Conservation (phyloP, 331 rosid genomes). For the Malus hybrid region DNA sequence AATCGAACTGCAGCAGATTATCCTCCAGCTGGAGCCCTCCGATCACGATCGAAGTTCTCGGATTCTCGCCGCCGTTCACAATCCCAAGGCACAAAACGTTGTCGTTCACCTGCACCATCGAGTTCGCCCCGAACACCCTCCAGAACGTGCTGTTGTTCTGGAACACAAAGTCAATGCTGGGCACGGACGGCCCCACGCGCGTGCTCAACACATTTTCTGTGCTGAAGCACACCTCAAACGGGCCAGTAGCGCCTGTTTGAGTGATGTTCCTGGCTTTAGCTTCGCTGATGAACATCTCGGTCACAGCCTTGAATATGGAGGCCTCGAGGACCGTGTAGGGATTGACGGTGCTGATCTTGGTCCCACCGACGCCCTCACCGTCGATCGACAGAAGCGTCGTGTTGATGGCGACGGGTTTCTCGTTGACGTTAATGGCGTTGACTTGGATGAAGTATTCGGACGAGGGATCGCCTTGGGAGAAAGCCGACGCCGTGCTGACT, state of each 20-base stretch:
- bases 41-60: slow-evolving; percentile 43
- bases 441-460: slow-evolving; percentile 77
- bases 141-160: slow-evolving; percentile 29
- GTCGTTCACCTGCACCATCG: slow-evolving; percentile 38
- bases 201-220: slow-evolving; percentile 18
- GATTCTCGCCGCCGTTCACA: slow-evolving; percentile 39
- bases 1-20: slow-evolving; percentile 59
- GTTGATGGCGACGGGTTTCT: slow-evolving; percentile 29
- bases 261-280: slow-evolving; percentile 23
- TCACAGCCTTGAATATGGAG: slow-evolving; percentile 46
- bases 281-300: slow-evolving; percentile 17
- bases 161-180: slow-evolving; percentile 39
- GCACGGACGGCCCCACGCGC: slow-evolving; percentile 44
- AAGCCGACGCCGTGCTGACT: slow-evolving; percentile 57
- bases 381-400: slow-evolving; percentile 39
- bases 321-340: slow-evolving; percentile 64
- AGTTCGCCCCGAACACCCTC: slow-evolving; percentile 52
- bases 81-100: slow-evolving; percentile 46
- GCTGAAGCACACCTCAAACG: slow-evolving; percentile 48
- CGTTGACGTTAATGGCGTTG: slow-evolving; percentile 32
- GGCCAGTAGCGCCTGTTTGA: slow-evolving; percentile 21
- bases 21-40: slow-evolving; percentile 67
- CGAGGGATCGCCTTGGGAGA: slow-evolving; percentile 42
- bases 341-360: slow-evolving; percentile 63
- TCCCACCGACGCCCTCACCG: slow-evolving; percentile 46